phyloP scores from a whole-genome alignment of 2,329 filamentous ascomycete species.

The Penicillium oxalicum region DNA sequence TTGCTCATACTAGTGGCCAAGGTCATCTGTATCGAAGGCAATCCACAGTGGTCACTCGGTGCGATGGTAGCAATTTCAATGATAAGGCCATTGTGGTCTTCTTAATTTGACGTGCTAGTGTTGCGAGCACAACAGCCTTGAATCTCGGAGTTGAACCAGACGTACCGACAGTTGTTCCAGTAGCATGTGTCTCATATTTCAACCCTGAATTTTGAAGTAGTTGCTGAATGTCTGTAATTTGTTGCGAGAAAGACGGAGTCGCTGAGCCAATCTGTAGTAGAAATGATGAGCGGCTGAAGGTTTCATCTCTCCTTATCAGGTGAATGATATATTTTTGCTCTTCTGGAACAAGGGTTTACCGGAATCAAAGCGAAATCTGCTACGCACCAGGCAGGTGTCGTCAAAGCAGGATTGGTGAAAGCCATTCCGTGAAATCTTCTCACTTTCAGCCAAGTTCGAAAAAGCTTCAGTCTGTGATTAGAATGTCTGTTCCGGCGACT shows the following conservation, averaged over 20 bases:
- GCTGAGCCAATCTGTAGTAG: conserved; percentile 60
- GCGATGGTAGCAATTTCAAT: no score
- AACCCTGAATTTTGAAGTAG: conserved; percentile 71
- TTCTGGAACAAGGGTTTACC: conserved; percentile 5
- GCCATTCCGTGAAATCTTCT: conserved; percentile 5
- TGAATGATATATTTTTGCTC: no score
- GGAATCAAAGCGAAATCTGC: conserved; percentile 85
- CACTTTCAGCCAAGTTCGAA: neutral
- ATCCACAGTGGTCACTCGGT: no score
- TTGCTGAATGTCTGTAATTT: conserved; percentile 78
- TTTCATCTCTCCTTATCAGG: neutral
- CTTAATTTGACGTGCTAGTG: no score
- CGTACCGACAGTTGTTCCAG: conserved; percentile 79
- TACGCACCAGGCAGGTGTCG: conserved; percentile 65
- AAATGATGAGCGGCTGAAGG: neutral
- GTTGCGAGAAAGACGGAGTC: conserved; percentile 63
- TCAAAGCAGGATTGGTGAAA: conserved; percentile 12
- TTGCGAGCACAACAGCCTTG: neutral
- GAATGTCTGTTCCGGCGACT: no score
- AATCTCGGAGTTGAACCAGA: conserved; percentile 8
- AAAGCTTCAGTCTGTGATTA: neutral
- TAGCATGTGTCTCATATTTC: conserved; percentile 77
- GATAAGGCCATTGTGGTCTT: no score
- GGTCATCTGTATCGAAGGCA: no score
- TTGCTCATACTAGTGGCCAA: no score